phyloP scores from a whole-genome alignment of 73 alveolate species.

The Effrenium voratum region DNA sequence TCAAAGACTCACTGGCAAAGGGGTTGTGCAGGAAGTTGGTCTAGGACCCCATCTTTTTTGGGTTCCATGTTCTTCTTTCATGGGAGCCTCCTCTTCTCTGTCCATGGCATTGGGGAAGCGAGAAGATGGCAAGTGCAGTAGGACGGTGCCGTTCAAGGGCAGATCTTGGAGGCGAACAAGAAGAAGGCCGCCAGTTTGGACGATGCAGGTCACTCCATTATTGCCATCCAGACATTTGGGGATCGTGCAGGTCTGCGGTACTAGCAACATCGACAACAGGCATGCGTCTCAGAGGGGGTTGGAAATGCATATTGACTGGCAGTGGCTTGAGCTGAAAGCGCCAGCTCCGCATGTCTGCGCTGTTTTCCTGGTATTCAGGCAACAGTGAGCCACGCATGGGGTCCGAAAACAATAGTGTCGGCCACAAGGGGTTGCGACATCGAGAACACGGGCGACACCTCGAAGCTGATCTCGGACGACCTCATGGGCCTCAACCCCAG shows the following conservation, averaged over 20 bases:
- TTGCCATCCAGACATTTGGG: not conserved
- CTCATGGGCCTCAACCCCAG: conserved; percentile 99
- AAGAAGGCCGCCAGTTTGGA: conserved; percentile 97
- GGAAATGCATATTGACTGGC: not conserved
- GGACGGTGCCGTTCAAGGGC: conserved; percentile 99
- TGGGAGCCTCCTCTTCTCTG: too few species aligned
- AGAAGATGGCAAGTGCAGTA: too few species aligned
- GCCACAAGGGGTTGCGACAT: not conserved
- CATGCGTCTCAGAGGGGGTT: not conserved
- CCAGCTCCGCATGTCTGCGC: too few species aligned
- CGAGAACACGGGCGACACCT: conserved; percentile 96
- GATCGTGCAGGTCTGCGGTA: conserved; percentile 98
- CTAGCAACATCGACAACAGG: conserved; percentile 99
- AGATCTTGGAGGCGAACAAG: conserved; percentile 99
- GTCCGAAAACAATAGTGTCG: not conserved
- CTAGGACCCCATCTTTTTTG: too few species aligned
- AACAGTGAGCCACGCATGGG: too few species aligned
- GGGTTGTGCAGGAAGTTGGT: too few species aligned
- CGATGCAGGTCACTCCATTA: not conserved
- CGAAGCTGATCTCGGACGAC: conserved; percentile 99
- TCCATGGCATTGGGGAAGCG: too few species aligned
- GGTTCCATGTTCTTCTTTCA: too few species aligned
- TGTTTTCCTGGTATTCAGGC: not conserved
- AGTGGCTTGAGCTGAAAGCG: too few species aligned
- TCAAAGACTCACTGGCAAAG: too few species aligned